Percentiles rank a stretch among this genome's conserved stretches.
Evolutionary conservation across 768 basidiomycete genomes (phyloP).

Genomic region (Hygrocybe punicea): DNA sequence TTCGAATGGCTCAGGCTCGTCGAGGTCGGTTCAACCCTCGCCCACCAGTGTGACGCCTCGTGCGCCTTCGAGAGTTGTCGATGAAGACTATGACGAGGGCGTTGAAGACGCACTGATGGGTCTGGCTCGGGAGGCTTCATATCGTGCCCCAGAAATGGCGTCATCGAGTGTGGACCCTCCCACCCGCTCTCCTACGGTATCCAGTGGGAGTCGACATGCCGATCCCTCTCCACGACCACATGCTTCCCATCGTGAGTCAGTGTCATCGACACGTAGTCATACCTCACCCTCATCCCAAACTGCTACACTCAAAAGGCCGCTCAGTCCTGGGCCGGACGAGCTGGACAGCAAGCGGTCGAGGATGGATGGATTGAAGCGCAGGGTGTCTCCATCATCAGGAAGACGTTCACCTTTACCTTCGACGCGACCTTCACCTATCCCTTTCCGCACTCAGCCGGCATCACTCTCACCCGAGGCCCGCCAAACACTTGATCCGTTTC

Average conservation of each 20-base stretch:
- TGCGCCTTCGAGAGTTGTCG: conserved; percentile 65
- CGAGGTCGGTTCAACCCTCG: conserved; percentile 68
- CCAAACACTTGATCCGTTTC: conserved; percentile 45
- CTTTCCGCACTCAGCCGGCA: conserved; percentile 67
- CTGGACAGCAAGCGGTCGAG: conserved; percentile 59
- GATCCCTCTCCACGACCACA: conserved; percentile 49
- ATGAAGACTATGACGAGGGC: conserved; percentile 91
- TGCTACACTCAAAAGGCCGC: conserved; percentile 57
- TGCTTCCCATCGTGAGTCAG: conserved; percentile 59
- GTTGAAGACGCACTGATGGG: conserved; percentile 82
- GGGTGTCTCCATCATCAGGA: conserved; percentile 49
- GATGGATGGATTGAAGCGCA: conserved; percentile 51
- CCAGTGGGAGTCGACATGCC: conserved; percentile 53
- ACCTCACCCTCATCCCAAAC: conserved; percentile 53
- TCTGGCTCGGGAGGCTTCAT: conserved; percentile 42
- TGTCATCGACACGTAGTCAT: conserved; percentile 63
- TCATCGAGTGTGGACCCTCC: conserved; percentile 31
- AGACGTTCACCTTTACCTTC: conserved; percentile 56
- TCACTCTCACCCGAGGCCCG: conserved; percentile 69
- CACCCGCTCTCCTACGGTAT: conserved; percentile 57
- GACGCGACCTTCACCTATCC: conserved; percentile 65
- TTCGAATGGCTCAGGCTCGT: conserved; percentile 62
- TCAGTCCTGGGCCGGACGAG: conserved; percentile 68
- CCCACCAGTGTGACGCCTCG: conserved; percentile 60
- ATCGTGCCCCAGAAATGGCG: conserved; percentile 33